phyloP scores from a whole-genome alignment of 495 filamentous ascomycete genomes.

The Penicillium soppii region DNA sequence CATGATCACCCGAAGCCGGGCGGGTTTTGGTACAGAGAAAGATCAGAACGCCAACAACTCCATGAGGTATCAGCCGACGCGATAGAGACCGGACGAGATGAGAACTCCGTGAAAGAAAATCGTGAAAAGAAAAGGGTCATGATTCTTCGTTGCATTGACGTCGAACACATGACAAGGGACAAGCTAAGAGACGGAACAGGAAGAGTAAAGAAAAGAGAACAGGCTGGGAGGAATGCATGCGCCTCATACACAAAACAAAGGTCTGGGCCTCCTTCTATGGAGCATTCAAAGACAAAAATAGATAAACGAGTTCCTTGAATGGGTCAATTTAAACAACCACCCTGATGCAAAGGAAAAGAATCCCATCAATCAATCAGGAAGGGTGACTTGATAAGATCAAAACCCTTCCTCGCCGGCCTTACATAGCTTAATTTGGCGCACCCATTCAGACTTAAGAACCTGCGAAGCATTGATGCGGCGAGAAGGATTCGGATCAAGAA shows the following conservation, averaged over 20 bases:
- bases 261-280: constrained; percentile 30
- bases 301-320: constrained; percentile 16
- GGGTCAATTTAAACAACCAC: constrained; percentile 32
- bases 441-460: constrained; percentile 97
- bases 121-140: constrained; percentile 31
- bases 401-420: constrained; percentile 92
- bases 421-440: constrained; percentile 92
- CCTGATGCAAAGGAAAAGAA: constrained; percentile 18
- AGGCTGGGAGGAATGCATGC: constrained; percentile 10
- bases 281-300: constrained; percentile 24
- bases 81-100: neutral
- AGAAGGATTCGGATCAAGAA: constrained; percentile 86
- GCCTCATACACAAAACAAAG: constrained; percentile 3
- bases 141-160: constrained; percentile 49
- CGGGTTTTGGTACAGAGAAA: constrained; percentile 6
- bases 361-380: constrained; percentile 6
- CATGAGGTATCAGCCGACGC: neutral
- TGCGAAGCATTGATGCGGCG: constrained; percentile 94
- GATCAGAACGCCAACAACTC: constrained; percentile 1
- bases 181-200: constrained; percentile 20
- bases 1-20: constrained; percentile 2
- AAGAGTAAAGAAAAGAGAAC: constrained; percentile 1
- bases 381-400: constrained; percentile 30
- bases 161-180: constrained; percentile 34
- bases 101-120: constrained; percentile 14